phyloP scores from a whole-genome alignment of 202 grass and related monocot genomes.

The Hordeum pubiflorum region DNA sequence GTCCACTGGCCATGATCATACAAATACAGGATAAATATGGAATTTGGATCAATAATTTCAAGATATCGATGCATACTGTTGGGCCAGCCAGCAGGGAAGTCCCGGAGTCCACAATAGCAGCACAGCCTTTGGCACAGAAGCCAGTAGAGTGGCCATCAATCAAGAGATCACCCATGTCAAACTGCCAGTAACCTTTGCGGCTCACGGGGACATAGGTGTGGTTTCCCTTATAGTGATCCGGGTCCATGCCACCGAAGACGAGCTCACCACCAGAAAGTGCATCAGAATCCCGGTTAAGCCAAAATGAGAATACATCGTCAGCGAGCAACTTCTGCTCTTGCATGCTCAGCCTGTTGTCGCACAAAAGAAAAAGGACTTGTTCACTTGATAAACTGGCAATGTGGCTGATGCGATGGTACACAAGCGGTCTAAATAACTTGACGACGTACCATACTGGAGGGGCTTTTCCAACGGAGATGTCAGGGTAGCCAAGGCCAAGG shows the following conservation, averaged over 20 bases:
- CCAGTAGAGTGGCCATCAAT: conserved; percentile 87
- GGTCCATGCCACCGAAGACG: conserved; percentile 70
- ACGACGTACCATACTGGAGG: conserved; percentile 68
- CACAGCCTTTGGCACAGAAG: conserved; percentile 78
- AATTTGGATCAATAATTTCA: neutral
- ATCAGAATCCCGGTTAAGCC: conserved; percentile 66
- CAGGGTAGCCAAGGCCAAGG: conserved; percentile 81
- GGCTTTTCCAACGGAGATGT: conserved; percentile 70
- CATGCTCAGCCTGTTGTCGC: conserved; percentile 62
- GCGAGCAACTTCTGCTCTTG: conserved; percentile 66
- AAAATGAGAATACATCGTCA: conserved; percentile 81
- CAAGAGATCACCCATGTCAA: conserved; percentile 89
- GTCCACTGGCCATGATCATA: neutral
- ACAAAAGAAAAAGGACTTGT: neutral
- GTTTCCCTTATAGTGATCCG: conserved; percentile 48
- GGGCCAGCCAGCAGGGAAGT: conserved; percentile 84
- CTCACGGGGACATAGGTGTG: conserved; percentile 83
- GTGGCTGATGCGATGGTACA: neutral
- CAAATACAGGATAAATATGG: neutral
- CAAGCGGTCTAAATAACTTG: neutral
- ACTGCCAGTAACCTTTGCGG: conserved; percentile 82
- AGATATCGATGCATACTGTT: conserved; percentile 46
- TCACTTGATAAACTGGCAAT: neutral
- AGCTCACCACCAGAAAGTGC: conserved; percentile 62
- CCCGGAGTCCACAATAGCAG: conserved; percentile 86